Conservation (phyloP, 2,329 filamentous ascomycete species). For the Nothophoma quercina region DNA sequence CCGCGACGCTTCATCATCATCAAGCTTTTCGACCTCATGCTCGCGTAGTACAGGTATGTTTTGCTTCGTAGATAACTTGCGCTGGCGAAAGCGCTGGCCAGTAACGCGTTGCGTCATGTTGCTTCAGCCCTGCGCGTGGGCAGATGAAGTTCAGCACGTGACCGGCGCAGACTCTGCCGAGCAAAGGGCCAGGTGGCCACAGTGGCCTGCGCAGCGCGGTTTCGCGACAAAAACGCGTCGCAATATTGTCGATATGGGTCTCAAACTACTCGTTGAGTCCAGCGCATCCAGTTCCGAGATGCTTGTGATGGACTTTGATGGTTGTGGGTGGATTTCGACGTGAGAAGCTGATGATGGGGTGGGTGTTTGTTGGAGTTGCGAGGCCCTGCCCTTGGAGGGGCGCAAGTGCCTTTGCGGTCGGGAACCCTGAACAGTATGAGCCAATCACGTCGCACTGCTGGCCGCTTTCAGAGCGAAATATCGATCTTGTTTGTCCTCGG, state of each 20-base stretch:
- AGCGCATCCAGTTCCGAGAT: slow-evolving; percentile 31
- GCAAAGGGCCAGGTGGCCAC: slow-evolving; percentile 31
- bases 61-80: slow-evolving; percentile 93
- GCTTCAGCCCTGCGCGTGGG: slow-evolving; percentile 21
- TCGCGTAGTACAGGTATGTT: slow-evolving; percentile 86
- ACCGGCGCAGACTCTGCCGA: slow-evolving; percentile 34
- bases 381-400: too few species aligned
- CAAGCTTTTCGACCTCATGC: slow-evolving; percentile 83
- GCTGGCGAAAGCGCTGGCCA: slow-evolving; percentile 74
- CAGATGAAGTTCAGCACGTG: slow-evolving; percentile 32
- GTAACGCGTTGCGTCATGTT: slow-evolving; percentile 49
- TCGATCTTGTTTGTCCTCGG: neutral
- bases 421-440: neutral
- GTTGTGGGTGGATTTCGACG: slow-evolving; percentile 26
- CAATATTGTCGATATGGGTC: slow-evolving; percentile 41
- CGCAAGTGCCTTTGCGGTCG: slow-evolving; percentile 17
- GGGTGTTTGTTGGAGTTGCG: slow-evolving; percentile 23
- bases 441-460: slow-evolving; percentile 12
- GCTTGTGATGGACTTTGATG: slow-evolving; percentile 32
- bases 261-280: slow-evolving; percentile 37
- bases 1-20: slow-evolving; percentile 85
- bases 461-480: slow-evolving; percentile 14
- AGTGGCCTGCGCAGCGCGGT: slow-evolving; percentile 27
- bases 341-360: slow-evolving; percentile 20
- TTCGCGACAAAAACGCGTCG: slow-evolving; percentile 36